These are phyloP conservation scores for Dendrobium huoshanense DNA, from an alignment of 106 monocot species.

Conservation along the genomic window DNA sequence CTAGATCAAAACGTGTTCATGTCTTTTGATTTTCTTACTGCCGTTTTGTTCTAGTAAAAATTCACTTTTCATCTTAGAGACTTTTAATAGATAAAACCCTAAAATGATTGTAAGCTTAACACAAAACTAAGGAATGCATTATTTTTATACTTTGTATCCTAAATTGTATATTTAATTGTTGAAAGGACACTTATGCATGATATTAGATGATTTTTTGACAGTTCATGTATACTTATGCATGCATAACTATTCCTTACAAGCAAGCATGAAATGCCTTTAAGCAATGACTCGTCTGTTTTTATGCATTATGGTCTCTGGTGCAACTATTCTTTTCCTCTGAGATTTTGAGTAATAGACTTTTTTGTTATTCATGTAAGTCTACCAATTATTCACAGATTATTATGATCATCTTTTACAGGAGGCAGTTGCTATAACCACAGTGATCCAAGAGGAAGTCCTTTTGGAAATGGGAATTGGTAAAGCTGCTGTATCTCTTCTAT, in stretches of 20 bases:
- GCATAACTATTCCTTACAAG: background rate
- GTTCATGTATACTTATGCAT: background rate
- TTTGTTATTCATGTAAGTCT: background rate
- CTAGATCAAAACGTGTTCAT: background rate
- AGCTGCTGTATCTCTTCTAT: background rate
- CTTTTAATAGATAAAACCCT: background rate
- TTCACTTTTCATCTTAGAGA: background rate
- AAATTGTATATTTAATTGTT: background rate
- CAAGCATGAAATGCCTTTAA: background rate
- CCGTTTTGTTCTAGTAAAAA: background rate
- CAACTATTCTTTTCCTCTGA: too few relatives aligned
- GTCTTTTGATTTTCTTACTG: background rate
- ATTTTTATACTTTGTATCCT: background rate
- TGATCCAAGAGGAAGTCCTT: slow-evolving; percentile 88
- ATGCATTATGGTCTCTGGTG: background rate
- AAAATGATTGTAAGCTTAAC: background rate
- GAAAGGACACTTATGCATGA: background rate
- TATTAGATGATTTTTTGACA: background rate
- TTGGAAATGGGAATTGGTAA: slow-evolving; percentile 88
- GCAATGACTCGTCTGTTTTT: background rate
- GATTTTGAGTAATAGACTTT: background rate
- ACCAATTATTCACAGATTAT: too few relatives aligned
- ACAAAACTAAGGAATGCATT: background rate
- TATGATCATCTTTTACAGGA: slow-evolving; percentile 43
- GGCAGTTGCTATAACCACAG: slow-evolving; percentile 83